Percentiles rank a stretch among this genome's conserved stretches.
Conservation (phyloP, 2,329 filamentous ascomycete species). For the Cytospora paraplurivora region DNA sequence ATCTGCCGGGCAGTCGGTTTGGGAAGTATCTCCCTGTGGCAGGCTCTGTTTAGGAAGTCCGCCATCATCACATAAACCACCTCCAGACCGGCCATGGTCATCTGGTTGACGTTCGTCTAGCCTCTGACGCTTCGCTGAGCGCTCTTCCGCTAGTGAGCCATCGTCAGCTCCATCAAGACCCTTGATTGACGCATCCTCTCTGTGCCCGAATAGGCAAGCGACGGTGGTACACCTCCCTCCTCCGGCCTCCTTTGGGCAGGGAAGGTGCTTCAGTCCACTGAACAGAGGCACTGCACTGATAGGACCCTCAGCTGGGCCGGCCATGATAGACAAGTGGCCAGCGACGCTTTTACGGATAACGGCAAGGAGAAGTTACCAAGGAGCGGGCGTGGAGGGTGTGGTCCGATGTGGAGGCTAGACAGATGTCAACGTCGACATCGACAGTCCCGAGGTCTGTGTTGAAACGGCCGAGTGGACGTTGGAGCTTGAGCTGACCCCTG, state of each 20-base stretch:
- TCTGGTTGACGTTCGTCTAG: neutral
- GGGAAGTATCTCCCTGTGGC: neutral
- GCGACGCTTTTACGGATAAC: neutral
- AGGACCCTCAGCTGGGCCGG: neutral
- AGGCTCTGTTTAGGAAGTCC: neutral
- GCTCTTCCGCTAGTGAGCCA: conserved; percentile 4
- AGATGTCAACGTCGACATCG: too few relatives aligned
- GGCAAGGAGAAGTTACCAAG: neutral
- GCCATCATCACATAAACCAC: neutral
- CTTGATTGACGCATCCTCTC: neutral
- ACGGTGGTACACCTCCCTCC: conserved; percentile 23
- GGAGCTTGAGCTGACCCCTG: too few relatives aligned
- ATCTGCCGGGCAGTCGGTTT: neutral
- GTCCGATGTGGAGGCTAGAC: neutral
- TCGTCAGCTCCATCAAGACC: conserved; percentile 19
- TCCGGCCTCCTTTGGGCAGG: conserved; percentile 27
- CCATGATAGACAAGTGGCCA: neutral
- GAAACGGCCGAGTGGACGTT: too few relatives aligned
- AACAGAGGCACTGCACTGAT: conserved; percentile 27
- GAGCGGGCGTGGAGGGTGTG: neutral
- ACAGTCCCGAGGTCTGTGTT: too few relatives aligned
- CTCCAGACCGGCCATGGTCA: neutral
- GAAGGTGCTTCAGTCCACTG: conserved; percentile 28
- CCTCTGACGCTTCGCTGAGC: conserved; percentile 13
- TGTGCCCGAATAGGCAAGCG: conserved; percentile 28